Conservation (phyloP, 2,329 filamentous ascomycete species). For the Fusarium anguioides region DNA sequence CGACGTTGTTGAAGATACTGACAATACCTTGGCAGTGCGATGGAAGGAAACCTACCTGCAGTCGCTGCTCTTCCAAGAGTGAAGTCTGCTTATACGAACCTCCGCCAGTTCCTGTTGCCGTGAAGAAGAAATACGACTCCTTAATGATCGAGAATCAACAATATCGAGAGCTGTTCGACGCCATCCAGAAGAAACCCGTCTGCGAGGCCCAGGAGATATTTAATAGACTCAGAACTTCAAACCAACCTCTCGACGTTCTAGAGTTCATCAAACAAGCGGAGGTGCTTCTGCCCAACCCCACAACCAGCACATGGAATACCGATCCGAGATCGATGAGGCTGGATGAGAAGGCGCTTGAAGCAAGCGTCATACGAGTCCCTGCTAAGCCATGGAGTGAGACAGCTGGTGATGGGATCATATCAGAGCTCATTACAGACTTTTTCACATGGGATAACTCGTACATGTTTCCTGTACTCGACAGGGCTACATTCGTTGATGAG, state of each 20-base stretch:
- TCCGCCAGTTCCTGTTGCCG: background rate
- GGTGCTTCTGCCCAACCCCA: background rate
- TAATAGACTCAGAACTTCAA: background rate
- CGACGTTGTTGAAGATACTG: background rate
- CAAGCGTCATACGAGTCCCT: background rate
- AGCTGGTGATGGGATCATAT: background rate
- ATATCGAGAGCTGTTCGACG: slow-evolving; percentile 21
- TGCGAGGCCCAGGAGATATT: slow-evolving; percentile 16
- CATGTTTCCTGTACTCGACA: background rate
- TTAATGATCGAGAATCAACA: slow-evolving; percentile 17
- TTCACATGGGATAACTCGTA: slow-evolving; percentile 1
- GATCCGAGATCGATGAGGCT: background rate
- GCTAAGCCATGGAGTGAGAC: background rate
- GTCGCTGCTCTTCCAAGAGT: slow-evolving; percentile 12
- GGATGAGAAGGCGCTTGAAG: background rate
- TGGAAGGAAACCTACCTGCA: slow-evolving; percentile 10
- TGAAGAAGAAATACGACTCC: slow-evolving; percentile 17
- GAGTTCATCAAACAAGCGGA: slow-evolving; percentile 12
- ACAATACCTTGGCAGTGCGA: slow-evolving; percentile 3
- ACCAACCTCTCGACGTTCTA: slow-evolving; percentile 5
- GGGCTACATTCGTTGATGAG: background rate
- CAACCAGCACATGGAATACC: background rate
- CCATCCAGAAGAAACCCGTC: slow-evolving; percentile 12
- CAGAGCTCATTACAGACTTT: slow-evolving; percentile 1
- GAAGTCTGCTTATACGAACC: slow-evolving; percentile 11